phyloP scores from a whole-genome alignment of 192 early-diverging fungal species.

The Coemansia sp. region DNA sequence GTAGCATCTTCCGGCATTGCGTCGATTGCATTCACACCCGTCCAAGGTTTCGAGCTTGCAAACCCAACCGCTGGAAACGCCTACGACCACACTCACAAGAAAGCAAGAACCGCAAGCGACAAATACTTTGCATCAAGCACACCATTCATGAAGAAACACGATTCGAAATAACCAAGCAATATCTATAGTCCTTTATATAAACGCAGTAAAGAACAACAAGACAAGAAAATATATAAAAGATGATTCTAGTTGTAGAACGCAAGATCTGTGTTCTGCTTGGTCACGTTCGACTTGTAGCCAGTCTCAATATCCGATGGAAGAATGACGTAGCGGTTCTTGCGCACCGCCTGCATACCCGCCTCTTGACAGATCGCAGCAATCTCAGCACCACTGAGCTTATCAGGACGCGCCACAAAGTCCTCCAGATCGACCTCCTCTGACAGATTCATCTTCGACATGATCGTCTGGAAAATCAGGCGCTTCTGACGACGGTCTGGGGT shows the following conservation, averaged over 20 bases:
- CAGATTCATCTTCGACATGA: constrained; percentile 95
- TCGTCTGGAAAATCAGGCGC: constrained; percentile 94
- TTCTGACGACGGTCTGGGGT: constrained; percentile 96
- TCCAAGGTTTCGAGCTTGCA: constrained; percentile 90
- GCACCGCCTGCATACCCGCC: constrained; percentile 97
- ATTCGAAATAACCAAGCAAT: background rate
- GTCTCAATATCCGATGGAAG: constrained; percentile 94
- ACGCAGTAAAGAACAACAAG: constrained; percentile 5
- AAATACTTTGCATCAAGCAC: constrained; percentile 75
- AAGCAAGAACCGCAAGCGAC: constrained; percentile 64
- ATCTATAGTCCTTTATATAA: background rate
- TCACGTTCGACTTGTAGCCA: constrained; percentile 93
- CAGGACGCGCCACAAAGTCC: constrained; percentile 95
- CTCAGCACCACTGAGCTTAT: constrained; percentile 96
- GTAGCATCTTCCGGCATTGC: constrained; percentile 75
- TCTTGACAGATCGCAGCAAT: constrained; percentile 98
- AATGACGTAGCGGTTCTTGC: constrained; percentile 97
- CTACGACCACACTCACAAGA: constrained; percentile 47
- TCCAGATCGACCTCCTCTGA: constrained; percentile 98
- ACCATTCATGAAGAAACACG: constrained; percentile 58
- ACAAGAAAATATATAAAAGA: background rate
- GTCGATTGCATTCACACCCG: constrained; percentile 91
- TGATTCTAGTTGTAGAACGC: constrained; percentile 88
- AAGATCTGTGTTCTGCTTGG: constrained; percentile 93
- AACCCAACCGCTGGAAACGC: constrained; percentile 70